These are phyloP conservation scores for Saccharomycopsis sp. DNA, from an alignment of 805 yeast genomes.

Conservation along the genomic window DNA sequence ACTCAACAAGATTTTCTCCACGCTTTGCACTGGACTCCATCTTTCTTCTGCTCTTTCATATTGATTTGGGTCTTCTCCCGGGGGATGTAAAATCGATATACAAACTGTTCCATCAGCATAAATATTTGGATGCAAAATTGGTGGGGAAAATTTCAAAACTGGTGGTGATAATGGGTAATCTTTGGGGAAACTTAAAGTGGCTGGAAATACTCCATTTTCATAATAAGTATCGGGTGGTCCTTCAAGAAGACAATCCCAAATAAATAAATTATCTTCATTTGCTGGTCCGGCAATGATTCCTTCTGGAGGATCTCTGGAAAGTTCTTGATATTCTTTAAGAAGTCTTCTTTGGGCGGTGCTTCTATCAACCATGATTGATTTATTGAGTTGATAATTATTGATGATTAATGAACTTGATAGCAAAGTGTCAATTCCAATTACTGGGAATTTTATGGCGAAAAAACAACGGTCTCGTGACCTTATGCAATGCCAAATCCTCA, in stretches of 20 bases:
- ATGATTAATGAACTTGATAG: no score
- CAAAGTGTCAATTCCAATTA: no score
- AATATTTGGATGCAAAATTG: slow-evolving; percentile 86
- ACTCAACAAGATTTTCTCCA: slow-evolving; percentile 88
- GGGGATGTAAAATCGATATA: slow-evolving; percentile 88
- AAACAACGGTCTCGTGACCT: no score
- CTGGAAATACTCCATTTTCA: slow-evolving; percentile 83
- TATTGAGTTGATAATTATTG: no score
- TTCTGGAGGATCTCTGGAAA: slow-evolving; percentile 80
- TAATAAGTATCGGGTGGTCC: slow-evolving; percentile 82
- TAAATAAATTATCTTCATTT: slow-evolving; percentile 58
- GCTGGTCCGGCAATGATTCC: slow-evolving; percentile 93
- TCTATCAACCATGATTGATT: neutral
- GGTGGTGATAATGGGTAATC: slow-evolving; percentile 86
- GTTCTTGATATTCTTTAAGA: slow-evolving; percentile 81
- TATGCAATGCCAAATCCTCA: no score
- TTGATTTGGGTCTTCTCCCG: slow-evolving; percentile 95
- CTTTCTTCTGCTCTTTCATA: slow-evolving; percentile 94
- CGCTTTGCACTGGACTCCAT: slow-evolving; percentile 97
- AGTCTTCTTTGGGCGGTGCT: slow-evolving; percentile 78
- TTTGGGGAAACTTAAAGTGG: slow-evolving; percentile 56
- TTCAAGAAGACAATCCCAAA: slow-evolving; percentile 77
- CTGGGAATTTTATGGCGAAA: no score
- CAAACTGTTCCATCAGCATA: slow-evolving; percentile 94
- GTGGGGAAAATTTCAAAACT: slow-evolving; percentile 60